These are phyloP conservation scores for Fusarium sp. DNA, from an alignment of 2,329 filamentous ascomycete genomes.

Conservation along the genomic window DNA sequence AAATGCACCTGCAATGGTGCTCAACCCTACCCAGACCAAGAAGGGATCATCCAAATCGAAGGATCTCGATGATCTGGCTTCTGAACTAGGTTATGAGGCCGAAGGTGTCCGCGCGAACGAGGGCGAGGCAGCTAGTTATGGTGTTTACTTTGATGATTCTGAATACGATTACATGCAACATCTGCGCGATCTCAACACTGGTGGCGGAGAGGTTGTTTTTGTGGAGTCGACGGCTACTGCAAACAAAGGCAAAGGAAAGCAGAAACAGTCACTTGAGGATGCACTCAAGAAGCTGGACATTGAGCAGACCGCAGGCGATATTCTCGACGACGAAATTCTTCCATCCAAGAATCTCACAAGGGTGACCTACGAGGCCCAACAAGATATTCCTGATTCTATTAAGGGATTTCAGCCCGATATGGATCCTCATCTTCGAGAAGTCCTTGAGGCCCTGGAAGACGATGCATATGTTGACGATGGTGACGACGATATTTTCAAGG, in stretches of 20 bases:
- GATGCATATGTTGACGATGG: conserved; percentile 92
- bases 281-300: conserved; percentile 72
- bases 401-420: conserved; percentile 97
- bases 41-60: conserved; percentile 59
- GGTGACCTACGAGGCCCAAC: conserved; percentile 88
- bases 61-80: conserved; percentile 77
- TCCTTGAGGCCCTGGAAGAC: conserved; percentile 91
- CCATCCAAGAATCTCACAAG: conserved; percentile 81
- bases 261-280: conserved; percentile 83
- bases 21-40: conserved; percentile 70
- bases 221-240: conserved; percentile 74
- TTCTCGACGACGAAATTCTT: conserved; percentile 78
- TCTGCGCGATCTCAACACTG: conserved; percentile 83
- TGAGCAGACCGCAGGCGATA: conserved; percentile 60
- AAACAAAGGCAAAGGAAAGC: conserved; percentile 75
- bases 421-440: conserved; percentile 91
- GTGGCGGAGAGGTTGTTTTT: conserved; percentile 80
- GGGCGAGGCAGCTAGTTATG: conserved; percentile 93
- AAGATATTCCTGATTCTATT: conserved; percentile 89
- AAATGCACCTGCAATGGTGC: conserved; percentile 86
- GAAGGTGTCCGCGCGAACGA: conserved; percentile 82
- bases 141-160: conserved; percentile 93
- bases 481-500: conserved; percentile 84
- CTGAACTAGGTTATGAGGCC: conserved; percentile 75
- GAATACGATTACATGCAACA: conserved; percentile 99